A percentile compares a stretch with the other conserved stretches of the same genome.
phyloP scores from a whole-genome alignment of 2,329 filamentous ascomycete genomes.

The Proliferodiscus dingleyae region DNA sequence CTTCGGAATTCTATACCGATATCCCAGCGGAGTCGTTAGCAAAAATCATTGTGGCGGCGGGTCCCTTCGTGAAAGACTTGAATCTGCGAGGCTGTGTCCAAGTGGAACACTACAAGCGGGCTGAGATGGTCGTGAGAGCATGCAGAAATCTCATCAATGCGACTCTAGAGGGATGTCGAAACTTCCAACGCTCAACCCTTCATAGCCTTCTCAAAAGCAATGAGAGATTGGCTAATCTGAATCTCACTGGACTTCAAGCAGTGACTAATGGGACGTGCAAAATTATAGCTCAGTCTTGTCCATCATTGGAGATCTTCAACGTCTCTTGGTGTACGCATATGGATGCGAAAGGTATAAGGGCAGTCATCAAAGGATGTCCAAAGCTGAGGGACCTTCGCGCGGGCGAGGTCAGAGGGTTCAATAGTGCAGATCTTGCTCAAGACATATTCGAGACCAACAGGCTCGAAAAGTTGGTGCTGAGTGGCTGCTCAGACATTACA shows the following conservation, averaged over 20 bases:
- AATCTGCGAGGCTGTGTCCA: conserved; percentile 91
- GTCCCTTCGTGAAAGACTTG: conserved; percentile 84
- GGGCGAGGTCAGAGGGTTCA: conserved; percentile 76
- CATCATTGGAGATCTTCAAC: conserved; percentile 77
- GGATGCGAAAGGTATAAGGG: conserved; percentile 68
- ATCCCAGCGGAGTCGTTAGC: conserved; percentile 81
- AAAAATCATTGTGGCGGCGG: conserved; percentile 78
- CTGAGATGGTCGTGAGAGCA: conserved; percentile 71
- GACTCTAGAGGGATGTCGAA: conserved; percentile 83
- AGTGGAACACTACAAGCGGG: conserved; percentile 73
- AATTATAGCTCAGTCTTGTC: conserved; percentile 76
- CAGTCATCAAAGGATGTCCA: conserved; percentile 67
- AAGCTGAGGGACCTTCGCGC: conserved; percentile 75
- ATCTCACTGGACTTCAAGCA: conserved; percentile 74
- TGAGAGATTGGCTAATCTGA: conserved; percentile 72
- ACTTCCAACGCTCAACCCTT: conserved; percentile 73
- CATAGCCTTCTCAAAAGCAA: conserved; percentile 74
- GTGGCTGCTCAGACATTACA: conserved; percentile 71
- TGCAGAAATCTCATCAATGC: conserved; percentile 85
- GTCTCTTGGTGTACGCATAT: conserved; percentile 91
- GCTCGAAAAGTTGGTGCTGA: conserved; percentile 76
- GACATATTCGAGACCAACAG: conserved; percentile 75
- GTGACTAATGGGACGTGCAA: conserved; percentile 82
- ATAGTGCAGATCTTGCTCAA: conserved; percentile 65
- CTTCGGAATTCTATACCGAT: conserved; percentile 78